Conservation (phyloP, 768 basidiomycete species). For the Xerocomus brunneocitrinus region DNA sequence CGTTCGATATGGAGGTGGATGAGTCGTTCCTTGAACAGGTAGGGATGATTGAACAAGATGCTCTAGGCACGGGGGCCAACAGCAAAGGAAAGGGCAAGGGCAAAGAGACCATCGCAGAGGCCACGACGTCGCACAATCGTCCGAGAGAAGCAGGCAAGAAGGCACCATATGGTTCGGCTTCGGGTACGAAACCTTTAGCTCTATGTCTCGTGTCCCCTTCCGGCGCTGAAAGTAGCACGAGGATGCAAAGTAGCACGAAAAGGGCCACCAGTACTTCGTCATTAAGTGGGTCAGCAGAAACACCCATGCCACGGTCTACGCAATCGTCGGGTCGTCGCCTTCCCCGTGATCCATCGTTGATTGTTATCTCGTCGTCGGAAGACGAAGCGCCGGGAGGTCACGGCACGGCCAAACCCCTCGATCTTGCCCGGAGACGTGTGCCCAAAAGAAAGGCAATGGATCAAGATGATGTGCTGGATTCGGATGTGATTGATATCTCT, state of each 20-base stretch:
- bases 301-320: conserved; percentile 11
- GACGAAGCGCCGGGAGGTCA: conserved; percentile 7
- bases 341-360: conserved; percentile 21
- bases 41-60: conserved; percentile 25
- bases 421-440: conserved; percentile 5
- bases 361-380: conserved; percentile 20
- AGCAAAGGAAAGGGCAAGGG: conserved; percentile 23
- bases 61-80: conserved; percentile 7
- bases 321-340: conserved; percentile 10
- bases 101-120: conserved; percentile 3
- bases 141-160: conserved; percentile 4
- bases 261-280: conserved; percentile 13
- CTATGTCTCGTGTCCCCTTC: conserved; percentile 5
- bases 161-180: conserved; percentile 1
- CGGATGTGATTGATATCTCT: conserved; percentile 58
- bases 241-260: conserved; percentile 4
- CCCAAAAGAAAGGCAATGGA: conserved; percentile 23
- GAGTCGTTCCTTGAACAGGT: conserved; percentile 39
- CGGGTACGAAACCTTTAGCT: conserved; percentile 17
- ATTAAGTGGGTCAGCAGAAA: conserved; percentile 8
- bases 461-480: conserved; percentile 30
- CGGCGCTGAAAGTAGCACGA: conserved; percentile 14
- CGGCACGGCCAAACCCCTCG: not conserved
- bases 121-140: not conserved
- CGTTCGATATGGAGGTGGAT: conserved; percentile 34